Evolutionary conservation across 1,284 basidiomycete species (phyloP).

Genomic region (Marasmius tenuissimus): DNA sequence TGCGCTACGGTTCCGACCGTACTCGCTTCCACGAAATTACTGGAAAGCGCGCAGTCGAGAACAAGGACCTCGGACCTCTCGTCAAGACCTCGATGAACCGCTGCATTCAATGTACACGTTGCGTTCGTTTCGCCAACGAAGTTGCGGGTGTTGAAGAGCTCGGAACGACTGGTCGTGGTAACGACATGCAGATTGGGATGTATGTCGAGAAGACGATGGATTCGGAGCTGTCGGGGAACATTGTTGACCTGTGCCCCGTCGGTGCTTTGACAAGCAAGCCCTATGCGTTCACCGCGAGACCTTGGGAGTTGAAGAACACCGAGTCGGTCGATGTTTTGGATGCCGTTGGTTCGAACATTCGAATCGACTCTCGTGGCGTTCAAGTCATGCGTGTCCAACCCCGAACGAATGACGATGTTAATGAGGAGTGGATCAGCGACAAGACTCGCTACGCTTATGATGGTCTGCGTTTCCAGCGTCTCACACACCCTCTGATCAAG

Average conservation of each 20-base stretch:
- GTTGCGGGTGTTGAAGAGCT: slow-evolving; percentile 98
- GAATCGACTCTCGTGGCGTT: slow-evolving; percentile 93
- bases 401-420: slow-evolving; percentile 95
- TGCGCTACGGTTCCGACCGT: slow-evolving; percentile 98
- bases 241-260: slow-evolving; percentile 96
- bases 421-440: slow-evolving; percentile 99
- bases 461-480: slow-evolving; percentile 92
- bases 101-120: slow-evolving; percentile 99
- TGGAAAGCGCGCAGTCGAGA: slow-evolving; percentile 97
- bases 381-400: slow-evolving; percentile 98
- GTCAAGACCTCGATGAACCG: slow-evolving; percentile 99
- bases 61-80: slow-evolving; percentile 97
- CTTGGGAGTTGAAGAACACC: slow-evolving; percentile 99
- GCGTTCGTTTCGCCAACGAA: slow-evolving; percentile 98
- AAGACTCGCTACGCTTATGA: slow-evolving; percentile 98
- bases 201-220: slow-evolving; percentile 98
- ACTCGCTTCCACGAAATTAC: slow-evolving; percentile 97
- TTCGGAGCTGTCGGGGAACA: slow-evolving; percentile 96
- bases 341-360: slow-evolving; percentile 97
- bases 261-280: slow-evolving; percentile 98
- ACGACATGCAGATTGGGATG: slow-evolving; percentile 98
- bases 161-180: slow-evolving; percentile 95
- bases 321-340: slow-evolving; percentile 98
- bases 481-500: slow-evolving; percentile 92
- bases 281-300: slow-evolving; percentile 94